Percentiles rank a stretch among this genome's conserved stretches.
Conservation (phyloP, 306 rosid species). For the Pachyrhizus erosus region DNA sequence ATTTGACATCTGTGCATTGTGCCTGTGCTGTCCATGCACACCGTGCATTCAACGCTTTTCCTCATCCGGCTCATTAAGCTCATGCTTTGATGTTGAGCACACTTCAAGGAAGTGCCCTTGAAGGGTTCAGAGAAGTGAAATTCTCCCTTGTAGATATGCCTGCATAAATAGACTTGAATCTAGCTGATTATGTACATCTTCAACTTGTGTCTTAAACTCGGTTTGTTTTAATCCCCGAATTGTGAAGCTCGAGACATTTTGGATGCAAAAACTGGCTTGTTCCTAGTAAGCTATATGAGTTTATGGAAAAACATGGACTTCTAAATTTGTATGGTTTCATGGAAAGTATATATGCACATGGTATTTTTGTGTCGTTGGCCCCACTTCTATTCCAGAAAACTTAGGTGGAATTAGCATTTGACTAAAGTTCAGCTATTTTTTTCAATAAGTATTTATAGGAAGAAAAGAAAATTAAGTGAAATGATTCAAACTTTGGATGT, state of each 20-base stretch:
- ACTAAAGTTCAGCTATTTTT: background rate
- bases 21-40: conserved; percentile 83
- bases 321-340: background rate
- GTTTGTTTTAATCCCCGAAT: background rate
- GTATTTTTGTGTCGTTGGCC: background rate
- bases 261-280: conserved; percentile 34
- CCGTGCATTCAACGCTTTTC: conserved; percentile 50
- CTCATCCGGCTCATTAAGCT: conserved; percentile 72
- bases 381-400: background rate
- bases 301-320: conserved; percentile 30
- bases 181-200: conserved; percentile 35
- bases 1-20: conserved; percentile 83
- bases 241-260: conserved; percentile 37
- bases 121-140: conserved; percentile 43
- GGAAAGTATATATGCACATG: background rate
- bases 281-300: conserved; percentile 24
- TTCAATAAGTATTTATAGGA: background rate
- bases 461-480: background rate
- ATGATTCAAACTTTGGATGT: background rate
- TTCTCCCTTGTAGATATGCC: conserved; percentile 46
- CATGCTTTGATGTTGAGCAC: background rate
- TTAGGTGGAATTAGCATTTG: background rate
- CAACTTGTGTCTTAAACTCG: background rate
- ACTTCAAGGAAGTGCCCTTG: conserved; percentile 44
- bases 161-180: conserved; percentile 28